These are phyloP conservation scores for Lactarius tabidus DNA, from an alignment of 768 basidiomycete genomes.

Conservation along the genomic window DNA sequence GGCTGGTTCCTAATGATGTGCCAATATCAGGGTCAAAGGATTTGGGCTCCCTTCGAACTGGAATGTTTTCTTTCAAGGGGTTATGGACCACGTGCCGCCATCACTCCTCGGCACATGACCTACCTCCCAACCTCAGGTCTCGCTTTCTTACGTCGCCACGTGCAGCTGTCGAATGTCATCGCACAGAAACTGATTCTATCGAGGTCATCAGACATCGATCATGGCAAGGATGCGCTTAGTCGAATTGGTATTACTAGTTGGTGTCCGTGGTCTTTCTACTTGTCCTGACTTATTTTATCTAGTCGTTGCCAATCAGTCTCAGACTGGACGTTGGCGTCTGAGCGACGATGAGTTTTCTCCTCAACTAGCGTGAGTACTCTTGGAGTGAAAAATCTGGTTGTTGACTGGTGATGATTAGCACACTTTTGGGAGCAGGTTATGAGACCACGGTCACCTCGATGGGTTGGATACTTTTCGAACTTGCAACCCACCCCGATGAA, in stretches of 20 bases:
- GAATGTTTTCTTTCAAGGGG: too few relatives aligned
- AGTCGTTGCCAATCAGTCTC: slow-evolving; percentile 17
- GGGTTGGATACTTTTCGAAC: slow-evolving; percentile 22
- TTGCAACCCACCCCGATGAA: slow-evolving; percentile 12
- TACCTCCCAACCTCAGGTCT: slow-evolving; percentile 5
- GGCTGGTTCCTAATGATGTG: background rate
- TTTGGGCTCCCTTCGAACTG: too few relatives aligned
- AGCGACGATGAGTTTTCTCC: slow-evolving; percentile 13
- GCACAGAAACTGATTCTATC: slow-evolving; percentile 17
- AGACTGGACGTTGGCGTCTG: too few relatives aligned
- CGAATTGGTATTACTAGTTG: slow-evolving; percentile 8
- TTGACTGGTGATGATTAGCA: slow-evolving; percentile 6
- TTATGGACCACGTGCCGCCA: slow-evolving; percentile 9
- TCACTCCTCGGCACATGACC: slow-evolving; percentile 8
- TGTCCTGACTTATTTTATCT: background rate
- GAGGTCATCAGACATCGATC: background rate
- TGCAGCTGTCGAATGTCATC: slow-evolving; percentile 11
- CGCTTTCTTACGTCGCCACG: slow-evolving; percentile 13
- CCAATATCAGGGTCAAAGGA: slow-evolving; percentile 13
- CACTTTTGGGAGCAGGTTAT: slow-evolving; percentile 19
- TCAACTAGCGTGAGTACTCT: slow-evolving; percentile 14
- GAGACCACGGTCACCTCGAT: slow-evolving; percentile 17
- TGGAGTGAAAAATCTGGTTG: too few relatives aligned
- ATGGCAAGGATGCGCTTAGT: slow-evolving; percentile 18
- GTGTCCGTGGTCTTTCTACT: too few relatives aligned